Conservation (phyloP, 2,329 filamentous ascomycete species). For the Blastomyces percursus region DNA sequence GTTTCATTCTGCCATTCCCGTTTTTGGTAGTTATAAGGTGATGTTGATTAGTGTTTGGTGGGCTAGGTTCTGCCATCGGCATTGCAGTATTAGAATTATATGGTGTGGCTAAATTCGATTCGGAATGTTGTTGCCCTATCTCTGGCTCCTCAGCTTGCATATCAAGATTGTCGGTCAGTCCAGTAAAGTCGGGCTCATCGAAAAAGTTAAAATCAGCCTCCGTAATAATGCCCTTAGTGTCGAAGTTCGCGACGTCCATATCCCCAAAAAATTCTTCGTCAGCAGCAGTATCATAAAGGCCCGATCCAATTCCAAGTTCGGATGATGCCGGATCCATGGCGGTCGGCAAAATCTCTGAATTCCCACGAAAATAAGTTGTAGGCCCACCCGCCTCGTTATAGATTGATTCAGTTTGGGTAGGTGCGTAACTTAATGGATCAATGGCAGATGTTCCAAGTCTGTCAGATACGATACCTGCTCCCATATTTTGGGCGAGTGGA, state of each 20-base stretch:
- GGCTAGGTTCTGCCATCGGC: not conserved
- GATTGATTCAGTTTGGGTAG: slow-evolving; percentile 11
- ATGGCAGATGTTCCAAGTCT: slow-evolving; percentile 14
- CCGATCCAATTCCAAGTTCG: slow-evolving; percentile 26
- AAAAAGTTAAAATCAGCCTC: slow-evolving; percentile 57
- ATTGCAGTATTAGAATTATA: not conserved
- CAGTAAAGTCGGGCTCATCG: slow-evolving; percentile 40
- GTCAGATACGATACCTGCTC: not conserved
- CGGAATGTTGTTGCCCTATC: not conserved
- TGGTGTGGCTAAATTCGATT: not conserved
- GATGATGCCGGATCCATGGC: slow-evolving; percentile 19
- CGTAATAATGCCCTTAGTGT: slow-evolving; percentile 41
- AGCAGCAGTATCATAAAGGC: slow-evolving; percentile 32
- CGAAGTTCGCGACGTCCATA: slow-evolving; percentile 44
- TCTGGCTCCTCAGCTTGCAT: not conserved
- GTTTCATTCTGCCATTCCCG: too few relatives aligned
- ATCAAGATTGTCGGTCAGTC: not conserved
- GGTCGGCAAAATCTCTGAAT: slow-evolving; percentile 16
- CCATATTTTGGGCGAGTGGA: not conserved
- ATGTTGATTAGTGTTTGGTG: not conserved
- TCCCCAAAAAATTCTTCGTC: slow-evolving; percentile 50
- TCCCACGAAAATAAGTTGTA: slow-evolving; percentile 10
- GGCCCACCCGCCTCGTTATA: slow-evolving; percentile 13
- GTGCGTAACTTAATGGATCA: slow-evolving; percentile 17
- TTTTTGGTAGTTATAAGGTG: not conserved